Conservation (phyloP, 768 basidiomycete genomes). For the Pleurotus pulmonarius region DNA sequence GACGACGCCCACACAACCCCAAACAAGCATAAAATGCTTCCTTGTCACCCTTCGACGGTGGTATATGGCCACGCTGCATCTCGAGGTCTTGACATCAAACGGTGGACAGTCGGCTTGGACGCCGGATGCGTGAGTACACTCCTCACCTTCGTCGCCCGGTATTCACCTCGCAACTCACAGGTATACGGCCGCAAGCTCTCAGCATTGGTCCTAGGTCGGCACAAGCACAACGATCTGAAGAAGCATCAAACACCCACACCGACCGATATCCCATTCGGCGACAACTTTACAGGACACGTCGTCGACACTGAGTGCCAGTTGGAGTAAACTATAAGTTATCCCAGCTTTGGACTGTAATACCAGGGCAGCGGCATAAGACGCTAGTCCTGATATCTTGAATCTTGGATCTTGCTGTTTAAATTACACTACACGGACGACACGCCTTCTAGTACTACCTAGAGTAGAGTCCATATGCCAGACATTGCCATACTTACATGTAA, state of each 20-base stretch:
- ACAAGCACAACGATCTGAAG: neutral
- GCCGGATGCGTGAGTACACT: slow-evolving; percentile 71
- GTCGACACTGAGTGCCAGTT: slow-evolving; percentile 8
- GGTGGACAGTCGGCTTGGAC: slow-evolving; percentile 85
- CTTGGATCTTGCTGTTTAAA: no score
- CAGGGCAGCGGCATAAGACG: no score
- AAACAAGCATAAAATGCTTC: slow-evolving; percentile 28
- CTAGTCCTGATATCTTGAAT: no score
- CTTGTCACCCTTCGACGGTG: slow-evolving; percentile 73
- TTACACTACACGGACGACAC: no score
- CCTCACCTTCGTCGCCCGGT: neutral
- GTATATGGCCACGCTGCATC: slow-evolving; percentile 86
- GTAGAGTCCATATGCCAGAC: neutral
- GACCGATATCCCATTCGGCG: slow-evolving; percentile 7
- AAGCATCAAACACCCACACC: neutral
- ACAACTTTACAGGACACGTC: slow-evolving; percentile 7
- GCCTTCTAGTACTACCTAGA: neutral
- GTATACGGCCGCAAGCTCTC: slow-evolving; percentile 61
- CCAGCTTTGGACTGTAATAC: no score
- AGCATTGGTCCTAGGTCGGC: slow-evolving; percentile 56
- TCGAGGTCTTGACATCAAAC: slow-evolving; percentile 75
- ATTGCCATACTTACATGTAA: neutral
- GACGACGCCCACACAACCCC: slow-evolving; percentile 5
- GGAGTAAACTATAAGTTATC: neutral
- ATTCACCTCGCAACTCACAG: slow-evolving; percentile 19